phyloP scores from a whole-genome alignment of 208 protist species.

The Trypanosoma platydactyli region DNA sequence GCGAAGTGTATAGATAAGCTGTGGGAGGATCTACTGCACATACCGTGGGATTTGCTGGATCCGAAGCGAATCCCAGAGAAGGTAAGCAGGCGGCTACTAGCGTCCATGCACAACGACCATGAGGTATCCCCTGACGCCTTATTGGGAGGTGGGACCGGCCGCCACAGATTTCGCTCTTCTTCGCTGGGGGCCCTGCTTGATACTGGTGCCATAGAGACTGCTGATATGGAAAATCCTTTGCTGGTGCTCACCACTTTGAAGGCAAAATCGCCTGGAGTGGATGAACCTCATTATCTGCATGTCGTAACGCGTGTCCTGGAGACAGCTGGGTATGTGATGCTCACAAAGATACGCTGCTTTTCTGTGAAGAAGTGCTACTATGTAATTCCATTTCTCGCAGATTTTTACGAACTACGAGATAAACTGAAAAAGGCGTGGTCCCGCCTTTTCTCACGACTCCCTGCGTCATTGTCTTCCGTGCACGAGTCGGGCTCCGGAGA shows the following conservation, averaged over 20 bases:
- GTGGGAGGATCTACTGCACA: slow-evolving; percentile 38
- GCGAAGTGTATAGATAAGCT: slow-evolving; percentile 17
- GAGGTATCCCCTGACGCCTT: not conserved
- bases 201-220: too few relatives aligned
- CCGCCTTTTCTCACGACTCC: not conserved
- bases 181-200: slow-evolving; percentile 11
- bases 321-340: slow-evolving; percentile 29
- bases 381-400: slow-evolving; percentile 23
- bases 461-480: too few relatives aligned
- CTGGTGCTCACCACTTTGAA: not conserved
- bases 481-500: not conserved
- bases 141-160: not conserved
- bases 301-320: slow-evolving; percentile 18
- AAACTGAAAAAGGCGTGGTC: slow-evolving; percentile 6
- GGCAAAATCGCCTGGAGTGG: not conserved
- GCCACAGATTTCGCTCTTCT: slow-evolving; percentile 2
- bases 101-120: not conserved
- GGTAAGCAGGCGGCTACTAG: slow-evolving; percentile 10
- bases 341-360: slow-evolving; percentile 23
- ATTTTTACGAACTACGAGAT: slow-evolving; percentile 8
- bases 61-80: slow-evolving; percentile 29
- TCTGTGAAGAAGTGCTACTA: slow-evolving; percentile 23
- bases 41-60: slow-evolving; percentile 53
- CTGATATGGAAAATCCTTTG: not conserved
- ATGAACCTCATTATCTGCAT: slow-evolving; percentile 16